A percentile compares a stretch with the other conserved stretches of the same genome.
These are phyloP conservation scores for Pleurotus eryngii DNA, from an alignment of 768 basidiomycete genomes.

Conservation along the genomic window DNA sequence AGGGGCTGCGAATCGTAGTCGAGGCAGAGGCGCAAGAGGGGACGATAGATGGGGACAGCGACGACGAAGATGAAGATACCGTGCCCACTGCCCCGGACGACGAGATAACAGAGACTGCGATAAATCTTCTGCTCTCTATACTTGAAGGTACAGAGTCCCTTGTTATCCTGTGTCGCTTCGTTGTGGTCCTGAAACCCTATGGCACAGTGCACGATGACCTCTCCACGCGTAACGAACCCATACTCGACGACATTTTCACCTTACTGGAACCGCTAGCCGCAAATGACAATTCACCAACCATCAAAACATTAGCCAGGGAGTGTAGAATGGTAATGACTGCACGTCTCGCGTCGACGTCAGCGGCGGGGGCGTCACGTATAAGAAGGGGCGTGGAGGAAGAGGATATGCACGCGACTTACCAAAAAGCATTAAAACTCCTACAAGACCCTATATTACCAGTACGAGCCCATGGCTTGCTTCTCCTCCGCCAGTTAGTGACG, in stretches of 20 bases:
- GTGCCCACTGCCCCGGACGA: conserved; percentile 39
- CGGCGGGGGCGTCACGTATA: conserved; percentile 35
- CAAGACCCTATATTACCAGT: conserved; percentile 93
- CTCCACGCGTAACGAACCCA: conserved; percentile 55
- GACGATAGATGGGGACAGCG: conserved; percentile 40
- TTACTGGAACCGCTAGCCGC: conserved; percentile 56
- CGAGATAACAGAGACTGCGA: conserved; percentile 72
- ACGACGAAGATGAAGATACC: conserved; percentile 45
- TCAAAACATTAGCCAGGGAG: conserved; percentile 66
- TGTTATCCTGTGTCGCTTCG: too few relatives aligned
- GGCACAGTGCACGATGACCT: conserved; percentile 51
- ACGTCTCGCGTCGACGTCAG: conserved; percentile 64
- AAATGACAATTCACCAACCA: conserved; percentile 38
- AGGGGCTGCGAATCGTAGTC: conserved; percentile 32
- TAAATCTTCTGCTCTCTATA: conserved; percentile 79
- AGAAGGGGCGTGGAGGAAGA: conserved; percentile 31
- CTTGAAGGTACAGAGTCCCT: conserved; percentile 64
- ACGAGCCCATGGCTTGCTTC: conserved; percentile 84
- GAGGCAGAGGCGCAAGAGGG: conserved; percentile 43
- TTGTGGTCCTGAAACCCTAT: too few relatives aligned
- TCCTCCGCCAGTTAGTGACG: conserved; percentile 75
- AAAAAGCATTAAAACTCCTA: conserved; percentile 81
- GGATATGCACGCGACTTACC: conserved; percentile 65
- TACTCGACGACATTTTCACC: conserved; percentile 68
- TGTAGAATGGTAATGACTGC: conserved; percentile 83